Conservation (phyloP, 1,284 basidiomycete genomes). For the Microbotryum scabiosae region DNA sequence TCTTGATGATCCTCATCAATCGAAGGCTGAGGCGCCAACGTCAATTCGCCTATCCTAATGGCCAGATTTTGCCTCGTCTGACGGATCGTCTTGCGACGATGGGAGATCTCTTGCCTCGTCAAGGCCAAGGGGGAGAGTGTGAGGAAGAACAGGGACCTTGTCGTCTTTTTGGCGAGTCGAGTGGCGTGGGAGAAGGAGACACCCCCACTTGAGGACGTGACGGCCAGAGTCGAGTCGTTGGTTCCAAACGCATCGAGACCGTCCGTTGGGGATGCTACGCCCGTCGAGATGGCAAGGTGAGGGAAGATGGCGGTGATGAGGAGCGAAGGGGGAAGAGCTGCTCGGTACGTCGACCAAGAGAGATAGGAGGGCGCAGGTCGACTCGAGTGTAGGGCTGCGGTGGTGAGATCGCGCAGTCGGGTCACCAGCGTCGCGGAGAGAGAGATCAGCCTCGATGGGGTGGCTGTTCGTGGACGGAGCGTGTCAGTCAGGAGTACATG, state of each 20-base stretch:
- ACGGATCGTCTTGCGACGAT: conserved; percentile 19
- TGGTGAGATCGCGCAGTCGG: conserved; percentile 19
- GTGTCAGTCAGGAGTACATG: not conserved
- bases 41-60: conserved; percentile 28
- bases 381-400: conserved; percentile 3
- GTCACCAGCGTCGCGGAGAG: conserved; percentile 12
- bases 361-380: conserved; percentile 13
- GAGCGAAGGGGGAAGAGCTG: conserved; percentile 31
- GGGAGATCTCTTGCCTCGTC: conserved; percentile 31
- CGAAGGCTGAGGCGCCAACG: conserved; percentile 11
- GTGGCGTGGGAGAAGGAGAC: conserved; percentile 10
- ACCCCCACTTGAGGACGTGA: not conserved
- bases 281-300: conserved; percentile 23
- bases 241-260: not conserved
- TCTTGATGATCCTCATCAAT: not conserved
- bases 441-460: conserved; percentile 9
- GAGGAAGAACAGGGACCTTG: conserved; percentile 30
- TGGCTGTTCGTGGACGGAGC: conserved; percentile 4
- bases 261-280: conserved; percentile 10
- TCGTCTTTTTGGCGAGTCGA: conserved; percentile 11
- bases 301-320: conserved; percentile 35
- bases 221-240: not conserved
- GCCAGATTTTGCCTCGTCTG: conserved; percentile 21
- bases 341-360: conserved; percentile 17
- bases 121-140: conserved; percentile 32